A percentile compares a stretch with the other conserved stretches of the same genome.
Evolutionary conservation across 345 rosid species (phyloP).

Genomic region (Eucalyptus decipiens): DNA sequence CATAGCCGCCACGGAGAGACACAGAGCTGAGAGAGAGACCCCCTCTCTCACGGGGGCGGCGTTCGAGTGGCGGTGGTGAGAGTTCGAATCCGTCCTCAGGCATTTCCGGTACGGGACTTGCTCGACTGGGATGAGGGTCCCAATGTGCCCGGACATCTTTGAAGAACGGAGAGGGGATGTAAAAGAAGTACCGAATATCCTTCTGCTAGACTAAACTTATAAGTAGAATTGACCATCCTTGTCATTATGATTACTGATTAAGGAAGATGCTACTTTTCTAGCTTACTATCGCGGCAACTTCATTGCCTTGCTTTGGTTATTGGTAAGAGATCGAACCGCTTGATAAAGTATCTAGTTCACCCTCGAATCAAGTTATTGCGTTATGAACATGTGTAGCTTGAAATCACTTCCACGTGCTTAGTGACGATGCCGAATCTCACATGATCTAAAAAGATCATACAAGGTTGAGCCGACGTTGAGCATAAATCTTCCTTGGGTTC

Average conservation of each 20-base stretch:
- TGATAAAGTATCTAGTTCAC: background rate
- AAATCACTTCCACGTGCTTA: background rate
- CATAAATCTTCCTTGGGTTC: background rate
- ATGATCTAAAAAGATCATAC: background rate
- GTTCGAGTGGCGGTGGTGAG: background rate
- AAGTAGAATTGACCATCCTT: too few relatives aligned
- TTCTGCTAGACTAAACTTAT: background rate
- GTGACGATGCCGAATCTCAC: background rate
- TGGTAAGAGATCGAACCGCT: background rate
- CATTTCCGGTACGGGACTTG: background rate
- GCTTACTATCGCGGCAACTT: background rate
- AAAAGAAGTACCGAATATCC: background rate
- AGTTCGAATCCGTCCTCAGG: background rate
- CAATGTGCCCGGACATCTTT: background rate
- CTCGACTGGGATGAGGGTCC: background rate
- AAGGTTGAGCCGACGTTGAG: background rate
- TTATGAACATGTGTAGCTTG: background rate
- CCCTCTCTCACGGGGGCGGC: background rate
- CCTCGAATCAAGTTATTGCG: background rate
- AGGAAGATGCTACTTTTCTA: background rate
- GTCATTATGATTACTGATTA: too few relatives aligned
- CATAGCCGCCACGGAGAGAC: background rate
- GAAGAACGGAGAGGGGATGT: background rate
- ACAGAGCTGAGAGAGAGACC: background rate
- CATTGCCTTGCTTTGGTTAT: background rate